phyloP scores from a whole-genome alignment of 768 basidiomycete genomes.

The Suillus americanus region DNA sequence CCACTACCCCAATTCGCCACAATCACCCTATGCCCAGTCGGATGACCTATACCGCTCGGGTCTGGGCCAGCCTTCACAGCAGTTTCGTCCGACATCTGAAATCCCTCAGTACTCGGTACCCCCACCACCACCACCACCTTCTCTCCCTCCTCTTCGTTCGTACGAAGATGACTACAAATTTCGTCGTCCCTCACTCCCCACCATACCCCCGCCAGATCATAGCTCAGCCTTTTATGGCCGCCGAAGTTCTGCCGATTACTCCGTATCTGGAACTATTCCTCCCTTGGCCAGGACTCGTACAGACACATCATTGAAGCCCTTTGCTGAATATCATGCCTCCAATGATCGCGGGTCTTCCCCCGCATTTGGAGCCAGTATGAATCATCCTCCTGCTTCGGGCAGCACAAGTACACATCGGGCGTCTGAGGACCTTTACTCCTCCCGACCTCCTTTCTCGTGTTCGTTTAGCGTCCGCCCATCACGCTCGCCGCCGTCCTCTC shows the following conservation, averaged over 20 bases:
- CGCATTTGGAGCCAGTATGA: conserved; percentile 8
- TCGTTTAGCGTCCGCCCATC: conserved; percentile 14
- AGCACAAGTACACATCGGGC: conserved; percentile 8
- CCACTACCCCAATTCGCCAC: conserved; percentile 24
- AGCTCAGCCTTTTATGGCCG: conserved; percentile 3
- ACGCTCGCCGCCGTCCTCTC: conserved; percentile 17
- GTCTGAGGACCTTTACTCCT: conserved; percentile 12
- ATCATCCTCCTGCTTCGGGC: conserved; percentile 1
- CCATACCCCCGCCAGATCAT: conserved; percentile 12
- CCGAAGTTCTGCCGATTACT: conserved; percentile 12
- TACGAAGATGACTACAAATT: conserved; percentile 31
- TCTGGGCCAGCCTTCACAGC: conserved; percentile 23
- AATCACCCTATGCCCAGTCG: conserved; percentile 18
- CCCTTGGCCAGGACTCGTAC: conserved; percentile 7
- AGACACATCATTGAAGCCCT: conserved; percentile 1
- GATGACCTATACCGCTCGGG: conserved; percentile 21
- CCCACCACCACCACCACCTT: conserved; percentile 23
- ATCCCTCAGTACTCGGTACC: conserved; percentile 28
- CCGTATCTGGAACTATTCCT: background rate
- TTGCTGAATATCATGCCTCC: conserved; percentile 15
- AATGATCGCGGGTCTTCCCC: conserved; percentile 13
- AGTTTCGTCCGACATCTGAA: conserved; percentile 23
- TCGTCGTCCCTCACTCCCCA: conserved; percentile 32
- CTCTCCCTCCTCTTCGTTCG: conserved; percentile 29
- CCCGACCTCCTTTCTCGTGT: conserved; percentile 16